A percentile compares a stretch with the other conserved stretches of the same genome.
Evolutionary conservation across 768 basidiomycete species (phyloP).

Genomic region (Termitomyces sp.): DNA sequence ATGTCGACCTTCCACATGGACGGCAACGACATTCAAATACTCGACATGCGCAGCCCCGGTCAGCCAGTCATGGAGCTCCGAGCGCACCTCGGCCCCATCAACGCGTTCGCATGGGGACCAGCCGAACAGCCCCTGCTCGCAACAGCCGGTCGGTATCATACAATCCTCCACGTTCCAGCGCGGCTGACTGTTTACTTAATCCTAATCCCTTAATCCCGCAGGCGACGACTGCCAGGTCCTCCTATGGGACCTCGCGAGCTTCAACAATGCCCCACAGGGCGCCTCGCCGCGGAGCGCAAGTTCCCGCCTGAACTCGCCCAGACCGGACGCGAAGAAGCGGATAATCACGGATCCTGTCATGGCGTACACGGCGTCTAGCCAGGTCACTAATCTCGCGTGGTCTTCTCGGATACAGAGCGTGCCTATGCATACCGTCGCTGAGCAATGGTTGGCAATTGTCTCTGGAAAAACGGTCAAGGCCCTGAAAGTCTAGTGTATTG

Average conservation of each 20-base stretch:
- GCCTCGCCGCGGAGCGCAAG: constrained; percentile 68
- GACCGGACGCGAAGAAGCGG: constrained; percentile 75
- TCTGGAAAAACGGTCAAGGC: constrained; percentile 80
- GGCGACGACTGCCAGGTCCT: constrained; percentile 94
- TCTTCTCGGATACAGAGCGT: constrained; percentile 78
- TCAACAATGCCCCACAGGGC: constrained; percentile 49
- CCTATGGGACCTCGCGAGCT: constrained; percentile 75
- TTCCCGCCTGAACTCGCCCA: constrained; percentile 72
- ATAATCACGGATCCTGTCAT: constrained; percentile 73
- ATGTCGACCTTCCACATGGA: constrained; percentile 98
- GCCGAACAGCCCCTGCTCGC: constrained; percentile 80
- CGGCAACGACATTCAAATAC: constrained; percentile 80
- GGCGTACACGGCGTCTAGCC: constrained; percentile 73
- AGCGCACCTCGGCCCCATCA: constrained; percentile 77
- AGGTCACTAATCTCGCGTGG: constrained; percentile 85
- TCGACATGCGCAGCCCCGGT: constrained; percentile 97
- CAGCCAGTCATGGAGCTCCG: constrained; percentile 89
- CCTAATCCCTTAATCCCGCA: too few species aligned
- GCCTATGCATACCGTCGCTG: constrained; percentile 65
- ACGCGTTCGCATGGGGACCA: constrained; percentile 88
- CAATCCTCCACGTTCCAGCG: too few species aligned
- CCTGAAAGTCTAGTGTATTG: constrained; percentile 69
- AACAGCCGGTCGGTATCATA: constrained; percentile 72
- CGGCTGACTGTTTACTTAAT: too few species aligned
- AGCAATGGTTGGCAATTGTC: constrained; percentile 85